phyloP scores from a whole-genome alignment of 2,329 filamentous ascomycete species.

The Knufia fluminis region DNA sequence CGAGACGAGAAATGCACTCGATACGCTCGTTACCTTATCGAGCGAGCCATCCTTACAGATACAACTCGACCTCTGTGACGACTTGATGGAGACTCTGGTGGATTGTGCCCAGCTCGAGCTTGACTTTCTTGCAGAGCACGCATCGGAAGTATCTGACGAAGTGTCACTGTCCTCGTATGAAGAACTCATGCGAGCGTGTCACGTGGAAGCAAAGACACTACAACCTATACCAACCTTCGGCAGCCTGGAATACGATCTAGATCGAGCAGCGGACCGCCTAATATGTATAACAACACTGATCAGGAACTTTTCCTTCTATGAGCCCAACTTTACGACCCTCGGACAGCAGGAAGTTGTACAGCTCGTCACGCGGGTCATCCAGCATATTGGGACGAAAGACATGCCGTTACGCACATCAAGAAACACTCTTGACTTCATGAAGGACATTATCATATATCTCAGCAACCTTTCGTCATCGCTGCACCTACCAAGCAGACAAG shows the following conservation, averaged over 20 bases:
- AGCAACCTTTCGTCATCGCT: conserved; percentile 79
- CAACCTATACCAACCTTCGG: conserved; percentile 67
- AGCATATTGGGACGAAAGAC: conserved; percentile 79
- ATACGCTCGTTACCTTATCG: conserved; percentile 67
- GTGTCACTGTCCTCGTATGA: conserved; percentile 79
- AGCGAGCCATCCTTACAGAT: conserved; percentile 55
- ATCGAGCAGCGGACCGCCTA: conserved; percentile 75
- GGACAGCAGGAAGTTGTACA: conserved; percentile 70
- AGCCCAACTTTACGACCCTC: conserved; percentile 64
- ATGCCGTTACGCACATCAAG: conserved; percentile 71
- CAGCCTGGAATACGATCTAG: conserved; percentile 67
- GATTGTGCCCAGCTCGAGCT: conserved; percentile 88
- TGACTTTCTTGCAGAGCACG: conserved; percentile 73
- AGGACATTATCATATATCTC: conserved; percentile 79
- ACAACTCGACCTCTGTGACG: conserved; percentile 67
- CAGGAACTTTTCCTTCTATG: conserved; percentile 82
- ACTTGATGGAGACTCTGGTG: conserved; percentile 75
- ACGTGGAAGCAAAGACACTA: conserved; percentile 61
- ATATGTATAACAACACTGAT: conserved; percentile 88
- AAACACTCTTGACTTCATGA: conserved; percentile 95
- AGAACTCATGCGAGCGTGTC: conserved; percentile 71
- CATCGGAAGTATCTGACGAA: conserved; percentile 76
- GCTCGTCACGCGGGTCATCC: conserved; percentile 72
- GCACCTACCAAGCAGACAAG: conserved; percentile 74
- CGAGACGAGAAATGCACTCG: conserved; percentile 82